Evolutionary conservation across 2,329 filamentous ascomycete genomes (phyloP).

Genomic region (Trichoderma semiorbis): DNA sequence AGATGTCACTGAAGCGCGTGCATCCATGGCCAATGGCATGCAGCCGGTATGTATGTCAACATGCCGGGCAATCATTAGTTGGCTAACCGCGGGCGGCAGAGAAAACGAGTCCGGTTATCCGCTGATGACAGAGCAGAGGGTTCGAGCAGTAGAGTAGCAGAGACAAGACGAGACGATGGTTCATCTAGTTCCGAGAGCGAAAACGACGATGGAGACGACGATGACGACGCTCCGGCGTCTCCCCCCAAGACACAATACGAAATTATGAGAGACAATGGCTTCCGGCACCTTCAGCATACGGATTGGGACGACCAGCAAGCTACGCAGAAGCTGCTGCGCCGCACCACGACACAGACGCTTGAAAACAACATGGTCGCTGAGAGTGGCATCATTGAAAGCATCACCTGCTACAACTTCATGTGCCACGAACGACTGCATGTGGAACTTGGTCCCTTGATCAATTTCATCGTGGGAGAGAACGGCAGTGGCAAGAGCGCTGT

Average conservation of each 20-base stretch:
- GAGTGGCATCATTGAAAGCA: constrained; percentile 81
- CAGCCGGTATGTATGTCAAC: constrained; percentile 15
- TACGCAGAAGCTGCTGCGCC: constrained; percentile 59
- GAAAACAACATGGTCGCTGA: constrained; percentile 78
- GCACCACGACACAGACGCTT: constrained; percentile 43
- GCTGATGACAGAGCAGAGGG: constrained; percentile 16
- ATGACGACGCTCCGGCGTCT: constrained; percentile 28
- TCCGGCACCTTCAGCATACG: constrained; percentile 53
- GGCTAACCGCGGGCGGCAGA: constrained; percentile 24
- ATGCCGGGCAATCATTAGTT: constrained; percentile 22
- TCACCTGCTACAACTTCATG: constrained; percentile 94
- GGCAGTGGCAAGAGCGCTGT: constrained; percentile 97
- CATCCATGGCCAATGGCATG: constrained; percentile 36
- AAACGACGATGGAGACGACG: constrained; percentile 24
- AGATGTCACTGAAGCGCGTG: constrained; percentile 40
- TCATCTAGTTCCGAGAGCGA: constrained; percentile 31
- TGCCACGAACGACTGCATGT: constrained; percentile 82
- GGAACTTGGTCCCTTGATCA: constrained; percentile 87
- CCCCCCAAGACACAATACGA: constrained; percentile 60
- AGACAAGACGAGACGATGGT: constrained; percentile 23
- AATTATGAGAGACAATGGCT: constrained; percentile 56
- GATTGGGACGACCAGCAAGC: constrained; percentile 60
- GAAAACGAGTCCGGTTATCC: constrained; percentile 36
- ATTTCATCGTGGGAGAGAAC: constrained; percentile 97
- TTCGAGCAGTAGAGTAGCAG: constrained; percentile 13